A percentile compares a stretch with the other conserved stretches of the same genome.
Evolutionary conservation across 805 yeast genomes (phyloP).

Genomic region (Zygoascus biomembranicola): DNA sequence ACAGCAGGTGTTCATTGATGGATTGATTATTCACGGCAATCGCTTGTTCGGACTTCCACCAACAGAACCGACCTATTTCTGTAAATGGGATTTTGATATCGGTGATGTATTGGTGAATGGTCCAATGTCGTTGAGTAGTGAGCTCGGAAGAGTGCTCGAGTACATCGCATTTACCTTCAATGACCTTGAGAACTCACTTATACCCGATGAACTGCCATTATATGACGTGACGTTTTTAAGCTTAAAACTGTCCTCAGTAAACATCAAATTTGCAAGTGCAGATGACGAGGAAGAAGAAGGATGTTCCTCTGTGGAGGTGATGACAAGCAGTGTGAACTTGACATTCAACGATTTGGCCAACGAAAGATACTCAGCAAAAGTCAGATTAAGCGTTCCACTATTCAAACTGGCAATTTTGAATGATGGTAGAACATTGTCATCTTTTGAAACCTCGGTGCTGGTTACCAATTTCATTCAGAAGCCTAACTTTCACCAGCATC

Average conservation of each 20-base stretch:
- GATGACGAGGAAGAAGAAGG: slow-evolving; percentile 22
- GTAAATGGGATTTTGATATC: slow-evolving; percentile 79
- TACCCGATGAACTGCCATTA: slow-evolving; percentile 45
- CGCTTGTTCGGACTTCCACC: slow-evolving; percentile 93
- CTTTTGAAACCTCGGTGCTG: slow-evolving; percentile 48
- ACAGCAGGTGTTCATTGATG: slow-evolving; percentile 46
- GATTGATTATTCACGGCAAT: slow-evolving; percentile 69
- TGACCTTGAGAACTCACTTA: slow-evolving; percentile 71
- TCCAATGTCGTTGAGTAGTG: slow-evolving; percentile 33
- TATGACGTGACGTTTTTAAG: slow-evolving; percentile 64
- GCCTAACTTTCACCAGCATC: slow-evolving; percentile 37
- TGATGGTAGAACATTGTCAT: slow-evolving; percentile 23
- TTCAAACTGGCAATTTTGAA: slow-evolving; percentile 31
- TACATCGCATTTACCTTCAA: slow-evolving; percentile 55
- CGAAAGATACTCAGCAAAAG: slow-evolving; percentile 47
- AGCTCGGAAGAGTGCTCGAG: slow-evolving; percentile 29
- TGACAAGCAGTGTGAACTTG: slow-evolving; percentile 27
- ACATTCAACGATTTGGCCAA: slow-evolving; percentile 65
- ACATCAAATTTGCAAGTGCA: slow-evolving; percentile 30
- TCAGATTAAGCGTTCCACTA: slow-evolving; percentile 43
- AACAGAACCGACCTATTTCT: slow-evolving; percentile 73
- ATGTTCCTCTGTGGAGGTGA: slow-evolving; percentile 19
- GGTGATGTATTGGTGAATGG: slow-evolving; percentile 53
- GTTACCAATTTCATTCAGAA: slow-evolving; percentile 54
- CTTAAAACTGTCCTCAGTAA: slow-evolving; percentile 43